phyloP scores from a whole-genome alignment of 2,329 filamentous ascomycete species.

The Fonsecaea multimorphosa region DNA sequence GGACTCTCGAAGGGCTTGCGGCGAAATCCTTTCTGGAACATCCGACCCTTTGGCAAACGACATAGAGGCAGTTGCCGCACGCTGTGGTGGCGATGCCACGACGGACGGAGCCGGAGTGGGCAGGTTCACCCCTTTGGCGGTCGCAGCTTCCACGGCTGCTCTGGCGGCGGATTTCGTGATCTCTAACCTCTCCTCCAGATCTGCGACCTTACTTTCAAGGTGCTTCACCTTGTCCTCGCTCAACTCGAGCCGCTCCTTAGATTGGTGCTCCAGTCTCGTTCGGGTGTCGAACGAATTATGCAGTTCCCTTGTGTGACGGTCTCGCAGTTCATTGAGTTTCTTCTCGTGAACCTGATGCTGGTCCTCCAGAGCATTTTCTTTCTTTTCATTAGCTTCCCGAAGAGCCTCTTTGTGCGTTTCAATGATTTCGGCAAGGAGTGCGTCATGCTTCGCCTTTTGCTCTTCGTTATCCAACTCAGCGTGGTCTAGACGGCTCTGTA shows the following conservation, averaged over 20 bases:
- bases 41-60: constrained; percentile 53
- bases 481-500: constrained; percentile 77
- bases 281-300: constrained; percentile 79
- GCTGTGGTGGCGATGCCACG: constrained; percentile 48
- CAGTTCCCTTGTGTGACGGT: constrained; percentile 75
- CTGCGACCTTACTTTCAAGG: constrained; percentile 80
- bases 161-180: constrained; percentile 86
- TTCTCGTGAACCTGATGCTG: constrained; percentile 71
- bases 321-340: constrained; percentile 74
- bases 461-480: constrained; percentile 80
- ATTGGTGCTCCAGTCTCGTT: constrained; percentile 76
- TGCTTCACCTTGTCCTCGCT: constrained; percentile 84
- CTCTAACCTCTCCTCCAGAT: constrained; percentile 88
- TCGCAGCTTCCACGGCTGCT: constrained; percentile 78
- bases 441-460: constrained; percentile 78
- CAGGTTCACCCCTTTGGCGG: constrained; percentile 54
- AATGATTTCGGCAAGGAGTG: constrained; percentile 81
- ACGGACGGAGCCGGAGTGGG: constrained; percentile 43
- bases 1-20: constrained; percentile 91
- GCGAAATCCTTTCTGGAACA: constrained; percentile 84
- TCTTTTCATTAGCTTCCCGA: constrained; percentile 59
- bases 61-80: constrained; percentile 54
- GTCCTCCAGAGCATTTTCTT: constrained; percentile 62
- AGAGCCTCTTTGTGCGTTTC: constrained; percentile 68
- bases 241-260: constrained; percentile 79